Evolutionary conservation across 2,329 filamentous ascomycete species (phyloP), one percentile per base, ranked within the genome.

Genomic region (Pestalotiopsis sp.): DNA sequence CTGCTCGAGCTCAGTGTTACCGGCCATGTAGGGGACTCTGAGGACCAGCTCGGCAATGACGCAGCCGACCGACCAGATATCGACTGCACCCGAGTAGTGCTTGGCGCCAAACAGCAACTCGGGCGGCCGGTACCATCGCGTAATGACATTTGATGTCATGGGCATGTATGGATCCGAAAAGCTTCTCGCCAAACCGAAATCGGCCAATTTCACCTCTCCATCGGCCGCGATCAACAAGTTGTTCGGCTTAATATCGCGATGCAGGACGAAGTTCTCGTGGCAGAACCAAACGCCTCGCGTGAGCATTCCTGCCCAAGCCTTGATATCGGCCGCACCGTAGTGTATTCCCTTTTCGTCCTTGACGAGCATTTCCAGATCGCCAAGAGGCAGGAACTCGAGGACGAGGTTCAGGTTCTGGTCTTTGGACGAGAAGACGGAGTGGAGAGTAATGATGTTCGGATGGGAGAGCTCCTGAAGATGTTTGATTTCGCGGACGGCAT

Each of bases 291-390:
- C 90, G 31, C 93, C 96, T 57, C 95, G 91, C 36, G 89, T 89
- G n/a, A 98, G 87, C 96, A 98, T 98, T 72, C 93, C 93, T 91
- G 98, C 97, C 96, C 96, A 99, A 17, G 94, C 92, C 81, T 99
- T 99, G 80, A 98, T 94, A 80, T 99, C 96, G 20, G 93, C 92
- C 12, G 90, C 89, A 71, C 93, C 93, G 80, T 98, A 98, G 67
- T 90, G 89, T 61, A 98, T 91, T 67, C 85, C 84, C 61, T 91
- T 88, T 38, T 88, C 90, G 81, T 98, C 95, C 79, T 94, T 93
- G 79, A 97, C 97, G 69, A 99, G 89, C 87, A 95, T 94, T 81
- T 98, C 94, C 36, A 99, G 87, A 81, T 99, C 96, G 72, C 96
- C 95, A n/a, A 94, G 89, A 0, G 95, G 95, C 4, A 98, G 87